Evolutionary conservation across 169 alveolate species (phyloP), one percentile per base, ranked within the genome.

Genomic region (Cryptosporidium bovis): DNA sequence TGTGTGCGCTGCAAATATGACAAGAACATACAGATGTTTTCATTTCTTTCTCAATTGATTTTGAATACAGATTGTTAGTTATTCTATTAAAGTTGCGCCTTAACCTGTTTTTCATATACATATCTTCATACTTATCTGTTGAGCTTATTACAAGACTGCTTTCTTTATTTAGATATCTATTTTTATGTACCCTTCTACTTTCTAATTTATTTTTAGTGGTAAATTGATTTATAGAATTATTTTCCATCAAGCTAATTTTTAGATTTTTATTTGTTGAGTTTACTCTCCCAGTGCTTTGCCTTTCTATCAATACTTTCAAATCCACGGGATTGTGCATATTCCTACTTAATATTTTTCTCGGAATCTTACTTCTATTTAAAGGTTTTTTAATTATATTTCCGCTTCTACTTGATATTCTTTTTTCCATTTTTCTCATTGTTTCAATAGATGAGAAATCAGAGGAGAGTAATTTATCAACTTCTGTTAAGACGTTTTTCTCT

Each of bases 381-480:
- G 40, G 29, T 18, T 53, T 69, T 20, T 24, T 40, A 15, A 34
- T 20, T 24, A 8, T n/a, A n/a, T 53, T 20, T 53, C 12, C 29
- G 12, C 12, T 53, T 53, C 1, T 20, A 53, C 12, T 53, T 53
- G 29, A 53, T 12, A n/a, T 66, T 16, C 10, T 68, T 24, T 24
- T 20, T 67, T 51, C 48, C 33, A 50, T 7, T 8, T 50, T 58
- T 18, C 56, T 34, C 16, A 5, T 69, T 51, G 33, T 24, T n/a
- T 69, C 83, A 0, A 66, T 50, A 18, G 68, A 51, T 33, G 83
- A 69, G 56, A 69, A 69, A 64, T 69, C 83, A 8, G 83, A 69
- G 24, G 83, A 31, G 51, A 69, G 83, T 16, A 69, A 69, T 69
- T 69, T 69, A 15, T 69, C 68, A 29, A 69, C 50, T 12, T 64